Evolutionary conservation across 805 yeast species (phyloP), one percentile per base, ranked within the genome.

Genomic region (Spathaspora girioi): DNA sequence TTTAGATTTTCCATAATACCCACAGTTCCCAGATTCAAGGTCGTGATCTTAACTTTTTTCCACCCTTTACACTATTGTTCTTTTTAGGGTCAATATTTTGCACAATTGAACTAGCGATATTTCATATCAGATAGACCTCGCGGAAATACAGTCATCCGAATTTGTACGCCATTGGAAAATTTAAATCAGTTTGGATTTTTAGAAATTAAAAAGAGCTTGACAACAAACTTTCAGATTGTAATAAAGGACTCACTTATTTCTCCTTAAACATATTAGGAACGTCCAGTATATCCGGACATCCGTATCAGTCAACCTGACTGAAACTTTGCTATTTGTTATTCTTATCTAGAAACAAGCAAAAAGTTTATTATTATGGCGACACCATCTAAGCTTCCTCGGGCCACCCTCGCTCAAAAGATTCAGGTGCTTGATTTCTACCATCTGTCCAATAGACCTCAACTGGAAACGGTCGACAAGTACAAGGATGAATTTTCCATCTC

Each of bases 391-490:
- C 59, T 59, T 44, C 82, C 83, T 2, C 65, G 86, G 54, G 83
- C 86, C 6, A 81, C 81, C 20, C 67, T 82, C 49, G 86, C 80
- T 65, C 82, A 82, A 62, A 82, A 82, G 60, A 72, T 82, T 42
- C 77, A 73, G 67, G 79, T 81, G 23, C 63, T 82, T 27, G 83
- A 82, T 61, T 75, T 70, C 60, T 77, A 67, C 54, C 84, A 79
- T 58, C 61, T 64, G 35, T 66, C 76, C 3, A 73, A 73, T 43
- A 64, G 79, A 46, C 81, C 86, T 12, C 86, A 82, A 63, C 78
- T 77, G 67, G 83, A 78, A 54, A 78, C 83, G 0, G 87, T 82
- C 18, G 81, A 81, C 43, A 64, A 71, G 45, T 82, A 76, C 64
- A 76, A 74, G 54, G 69, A 77, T 49, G 71, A 70, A 54, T 73